phyloP scores from a whole-genome alignment of 805 yeast species.

The Wickerhamiella kurtzmanii region DNA sequence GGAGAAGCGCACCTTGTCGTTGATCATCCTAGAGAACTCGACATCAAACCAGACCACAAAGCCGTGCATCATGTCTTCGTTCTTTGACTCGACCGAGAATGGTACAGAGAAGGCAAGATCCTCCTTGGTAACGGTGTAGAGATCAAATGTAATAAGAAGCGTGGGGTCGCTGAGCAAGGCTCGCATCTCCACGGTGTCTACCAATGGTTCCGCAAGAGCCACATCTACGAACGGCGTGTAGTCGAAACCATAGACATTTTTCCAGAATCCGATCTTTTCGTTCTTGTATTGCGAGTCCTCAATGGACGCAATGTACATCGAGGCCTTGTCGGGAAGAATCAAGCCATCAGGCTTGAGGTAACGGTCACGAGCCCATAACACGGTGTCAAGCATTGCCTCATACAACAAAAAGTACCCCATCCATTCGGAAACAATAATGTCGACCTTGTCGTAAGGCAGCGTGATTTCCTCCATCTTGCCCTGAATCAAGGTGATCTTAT shows the following conservation, averaged over 20 bases:
- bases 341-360: slow-evolving; percentile 70
- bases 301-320: slow-evolving; percentile 78
- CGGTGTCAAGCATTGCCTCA: slow-evolving; percentile 97
- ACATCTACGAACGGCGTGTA: slow-evolving; percentile 77
- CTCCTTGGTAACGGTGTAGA: slow-evolving; percentile 74
- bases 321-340: slow-evolving; percentile 87
- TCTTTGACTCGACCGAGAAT: slow-evolving; percentile 60
- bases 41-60: slow-evolving; percentile 90
- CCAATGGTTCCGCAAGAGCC: slow-evolving; percentile 88
- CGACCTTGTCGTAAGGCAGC: slow-evolving; percentile 78
- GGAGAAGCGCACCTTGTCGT: slow-evolving; percentile 50
- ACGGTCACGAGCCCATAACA: slow-evolving; percentile 82
- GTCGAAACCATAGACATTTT: slow-evolving; percentile 93
- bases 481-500: slow-evolving; percentile 73
- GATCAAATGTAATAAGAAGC: slow-evolving; percentile 67
- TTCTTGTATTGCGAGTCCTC: slow-evolving; percentile 87
- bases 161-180: slow-evolving; percentile 61
- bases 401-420: slow-evolving; percentile 95
- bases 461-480: slow-evolving; percentile 89
- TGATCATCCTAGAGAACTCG: slow-evolving; percentile 47
- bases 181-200: slow-evolving; percentile 79
- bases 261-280: slow-evolving; percentile 90
- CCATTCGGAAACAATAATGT: slow-evolving; percentile 95
- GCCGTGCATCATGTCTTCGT: slow-evolving; percentile 78
- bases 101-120: slow-evolving; percentile 62